A percentile compares a stretch with the other conserved stretches of the same genome.
Evolutionary conservation across 2,329 filamentous ascomycete species (phyloP).

Genomic region (Fusarium penzigii): DNA sequence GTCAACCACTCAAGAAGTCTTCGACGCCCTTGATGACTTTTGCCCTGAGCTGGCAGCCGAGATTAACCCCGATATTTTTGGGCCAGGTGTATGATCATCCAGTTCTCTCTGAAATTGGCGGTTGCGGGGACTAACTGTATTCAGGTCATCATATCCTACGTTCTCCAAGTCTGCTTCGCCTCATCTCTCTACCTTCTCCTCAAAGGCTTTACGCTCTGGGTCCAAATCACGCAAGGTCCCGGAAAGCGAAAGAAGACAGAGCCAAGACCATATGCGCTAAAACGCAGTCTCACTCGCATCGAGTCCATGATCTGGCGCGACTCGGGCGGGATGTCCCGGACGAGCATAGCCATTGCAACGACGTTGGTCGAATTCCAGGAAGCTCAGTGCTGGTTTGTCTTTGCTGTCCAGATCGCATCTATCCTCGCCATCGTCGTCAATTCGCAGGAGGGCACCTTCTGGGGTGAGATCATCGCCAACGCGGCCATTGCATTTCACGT

Average conservation of each 20-base stretch:
- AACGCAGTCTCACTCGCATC: slow-evolving; percentile 36
- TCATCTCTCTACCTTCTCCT: slow-evolving; percentile 35
- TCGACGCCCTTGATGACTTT: slow-evolving; percentile 37
- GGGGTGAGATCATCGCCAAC: slow-evolving; percentile 42
- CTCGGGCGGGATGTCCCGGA: slow-evolving; percentile 37
- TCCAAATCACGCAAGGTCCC: slow-evolving; percentile 33
- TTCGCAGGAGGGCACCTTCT: slow-evolving; percentile 41
- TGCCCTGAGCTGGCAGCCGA: slow-evolving; percentile 39
- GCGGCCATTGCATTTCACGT: slow-evolving; percentile 40
- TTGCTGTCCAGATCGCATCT: slow-evolving; percentile 41
- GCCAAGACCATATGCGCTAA: slow-evolving; percentile 24
- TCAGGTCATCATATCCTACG: slow-evolving; percentile 41
- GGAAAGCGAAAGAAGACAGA: slow-evolving; percentile 15
- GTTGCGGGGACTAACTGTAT: slow-evolving; percentile 8
- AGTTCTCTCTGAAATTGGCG: background rate
- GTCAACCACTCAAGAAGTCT: slow-evolving; percentile 33
- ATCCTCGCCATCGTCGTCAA: slow-evolving; percentile 44
- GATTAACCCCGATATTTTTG: slow-evolving; percentile 42
- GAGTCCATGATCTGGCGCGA: slow-evolving; percentile 41
- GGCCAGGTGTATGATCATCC: slow-evolving; percentile 35
- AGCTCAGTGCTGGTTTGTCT: slow-evolving; percentile 42
- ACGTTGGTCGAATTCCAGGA: slow-evolving; percentile 44
- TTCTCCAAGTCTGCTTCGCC: slow-evolving; percentile 40
- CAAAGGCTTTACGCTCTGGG: slow-evolving; percentile 39
- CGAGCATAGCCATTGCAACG: slow-evolving; percentile 41